Evolutionary conservation across 768 basidiomycete genomes (phyloP), one percentile per base, ranked within the genome.

Genomic region (Amanita thiersii): DNA sequence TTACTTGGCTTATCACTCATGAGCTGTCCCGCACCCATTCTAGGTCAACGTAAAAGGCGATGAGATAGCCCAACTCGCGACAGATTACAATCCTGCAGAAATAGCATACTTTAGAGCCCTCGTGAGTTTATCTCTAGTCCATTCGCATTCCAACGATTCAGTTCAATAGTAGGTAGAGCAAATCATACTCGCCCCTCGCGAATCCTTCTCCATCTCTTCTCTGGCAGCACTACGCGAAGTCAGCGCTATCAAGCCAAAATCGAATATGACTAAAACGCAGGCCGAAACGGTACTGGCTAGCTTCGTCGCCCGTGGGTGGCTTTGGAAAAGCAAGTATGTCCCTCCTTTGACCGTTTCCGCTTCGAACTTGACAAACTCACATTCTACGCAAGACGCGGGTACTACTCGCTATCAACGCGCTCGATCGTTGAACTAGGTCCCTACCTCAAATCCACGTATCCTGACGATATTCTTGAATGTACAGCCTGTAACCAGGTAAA

Each of bases 21-120:
- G n/a, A n/a, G n/a, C n/a, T n/a, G n/a, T n/a, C n/a, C n/a, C n/a
- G n/a, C n/a, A n/a, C n/a, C n/a, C n/a, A n/a, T 26, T 35, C 2
- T 41, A 92, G 89, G 79, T 88, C 33, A 94, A 93, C 54, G 65
- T 72, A 6, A 86, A 79, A 47, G 80, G 78, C 12, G 90, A 93
- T 52, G 80, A 81, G 40, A 70, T 91, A 24, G 83, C 90, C 0
- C 88, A 89, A 55, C 61, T 86, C 56, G 90, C 89, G 2, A 89
- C 87, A 0, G 85, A 87, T 29, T 94, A 91, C 53, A 73, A 72
- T 1, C 66, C 86, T 0, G 62, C 66, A 23, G 90, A 94, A 59
- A 90, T 92, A 39, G 68, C 78, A 0, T 92, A 78, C 62, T 92
- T 91, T 70, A 89, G 81, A 62, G 77, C 78, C 3, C 66, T 92